phyloP scores from a whole-genome alignment of 345 rosid genomes.

The Hypericum androsaemum region DNA sequence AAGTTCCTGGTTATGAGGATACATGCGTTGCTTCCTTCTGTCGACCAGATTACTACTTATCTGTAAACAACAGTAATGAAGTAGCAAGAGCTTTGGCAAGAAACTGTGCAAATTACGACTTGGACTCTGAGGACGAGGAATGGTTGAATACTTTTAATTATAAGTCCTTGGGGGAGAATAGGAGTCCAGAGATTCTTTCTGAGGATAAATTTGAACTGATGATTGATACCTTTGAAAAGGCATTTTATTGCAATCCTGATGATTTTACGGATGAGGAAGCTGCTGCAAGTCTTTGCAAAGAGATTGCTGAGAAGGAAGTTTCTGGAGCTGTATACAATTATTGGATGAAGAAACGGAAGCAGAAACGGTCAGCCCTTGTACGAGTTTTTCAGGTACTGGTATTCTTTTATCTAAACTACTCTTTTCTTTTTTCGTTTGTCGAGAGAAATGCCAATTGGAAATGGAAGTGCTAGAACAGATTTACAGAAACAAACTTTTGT shows the following conservation, averaged over 20 bases:
- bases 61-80: slow-evolving; percentile 45
- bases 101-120: slow-evolving; percentile 60
- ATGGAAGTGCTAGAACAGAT: too few relatives aligned
- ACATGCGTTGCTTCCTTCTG: slow-evolving; percentile 21
- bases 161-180: slow-evolving; percentile 22
- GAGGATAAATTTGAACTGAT: slow-evolving; percentile 69
- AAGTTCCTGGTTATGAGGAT: slow-evolving; percentile 47
- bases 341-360: slow-evolving; percentile 73
- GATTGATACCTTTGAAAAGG: slow-evolving; percentile 86
- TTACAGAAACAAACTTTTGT: too few relatives aligned
- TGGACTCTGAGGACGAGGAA: slow-evolving; percentile 90
- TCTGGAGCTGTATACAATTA: slow-evolving; percentile 63
- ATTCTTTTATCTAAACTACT: not conserved
- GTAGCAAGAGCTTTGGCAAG: slow-evolving; percentile 67
- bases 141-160: slow-evolving; percentile 64
- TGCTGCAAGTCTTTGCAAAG: slow-evolving; percentile 27
- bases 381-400: slow-evolving; percentile 77
- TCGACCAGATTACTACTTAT: slow-evolving; percentile 54
- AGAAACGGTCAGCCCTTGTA: slow-evolving; percentile 49
- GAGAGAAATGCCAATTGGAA: too few relatives aligned
- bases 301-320: slow-evolving; percentile 47
- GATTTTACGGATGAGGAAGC: slow-evolving; percentile 48
- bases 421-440: not conserved
- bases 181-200: slow-evolving; percentile 29
- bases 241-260: slow-evolving; percentile 40